Evolutionary conservation across 2,329 filamentous ascomycete species (phyloP), one percentile per base, ranked within the genome.

Genomic region (Cladobotryum mycophilum): DNA sequence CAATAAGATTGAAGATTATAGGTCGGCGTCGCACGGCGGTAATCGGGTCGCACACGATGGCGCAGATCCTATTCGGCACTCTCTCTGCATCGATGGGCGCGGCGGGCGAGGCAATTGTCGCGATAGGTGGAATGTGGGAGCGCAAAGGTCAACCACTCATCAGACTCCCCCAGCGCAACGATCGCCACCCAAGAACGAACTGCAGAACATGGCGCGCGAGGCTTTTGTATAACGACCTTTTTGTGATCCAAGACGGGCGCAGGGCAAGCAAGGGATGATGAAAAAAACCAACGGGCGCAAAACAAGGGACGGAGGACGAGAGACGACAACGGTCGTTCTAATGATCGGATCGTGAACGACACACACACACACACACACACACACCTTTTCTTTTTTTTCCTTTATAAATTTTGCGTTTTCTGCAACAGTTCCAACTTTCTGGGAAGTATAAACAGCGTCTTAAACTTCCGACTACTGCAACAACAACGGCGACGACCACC

Each of bases 401-500:
- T n/a, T 11, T 5, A 35, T 12, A 20, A 45, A 45, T 25, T 25
- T 41, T 18, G 25, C 35, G 38, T 37, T 44, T 14, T 18, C 9
- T 12, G 36, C 17, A 30, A 30, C 25, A 30, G 25, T 38, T 38
- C 36, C 36, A 38, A 38, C 36, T 18, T 38, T 38, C 17, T 4
- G 5, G 9, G 5, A n/a, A 38, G 36, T 38, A n/a, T n/a, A 38
- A 18, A 18, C 36, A 5, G 13, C 15, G 36, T 38, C 17, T 38
- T 37, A 18, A 41, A 22, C 22, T 37, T 51, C 38, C 48, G 43
- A 51, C 48, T 45, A 51, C 48, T 18, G 48, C 48, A 38, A 51
- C 48, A 51, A 51, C 48, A 45, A 51, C 48, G 12, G 49, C 49
- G 49, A 51, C 49, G 45, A 47, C 44, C 49, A 38, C 44, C 43